phyloP scores from a whole-genome alignment of 768 basidiomycete genomes.

The Termitomyces sp. region DNA sequence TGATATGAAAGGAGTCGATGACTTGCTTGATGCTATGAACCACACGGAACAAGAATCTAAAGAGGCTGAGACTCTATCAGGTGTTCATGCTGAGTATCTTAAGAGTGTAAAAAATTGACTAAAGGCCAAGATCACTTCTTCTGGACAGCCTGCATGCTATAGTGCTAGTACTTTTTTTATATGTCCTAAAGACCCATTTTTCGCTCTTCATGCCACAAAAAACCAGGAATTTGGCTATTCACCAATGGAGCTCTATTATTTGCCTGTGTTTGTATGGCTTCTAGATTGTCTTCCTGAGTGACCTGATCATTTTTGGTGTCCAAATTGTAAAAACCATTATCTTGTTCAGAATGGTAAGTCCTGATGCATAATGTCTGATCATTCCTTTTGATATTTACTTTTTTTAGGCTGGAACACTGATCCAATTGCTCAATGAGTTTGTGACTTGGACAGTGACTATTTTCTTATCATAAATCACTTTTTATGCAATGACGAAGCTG shows the following conservation, averaged over 20 bases:
- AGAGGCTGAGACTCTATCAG: neutral
- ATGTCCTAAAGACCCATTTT: neutral
- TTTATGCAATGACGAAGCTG: neutral
- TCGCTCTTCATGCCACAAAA: neutral
- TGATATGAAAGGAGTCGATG: neutral
- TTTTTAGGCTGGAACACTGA: neutral
- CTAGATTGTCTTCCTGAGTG: neutral
- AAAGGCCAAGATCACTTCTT: neutral
- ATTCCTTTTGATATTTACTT: neutral
- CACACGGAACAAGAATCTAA: too few species aligned
- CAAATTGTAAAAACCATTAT: neutral
- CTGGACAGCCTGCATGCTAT: neutral
- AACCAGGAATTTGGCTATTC: neutral
- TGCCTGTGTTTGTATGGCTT: constrained; percentile 1
- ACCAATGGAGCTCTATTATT: constrained; percentile 1
- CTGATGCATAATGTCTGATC: neutral
- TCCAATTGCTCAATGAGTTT: neutral
- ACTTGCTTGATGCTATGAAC: too few species aligned
- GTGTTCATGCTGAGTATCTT: neutral
- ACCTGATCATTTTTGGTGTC: constrained; percentile 1
- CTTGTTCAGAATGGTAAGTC: constrained; percentile 1
- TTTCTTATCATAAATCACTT: neutral
- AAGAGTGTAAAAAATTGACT: neutral
- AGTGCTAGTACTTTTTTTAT: neutral
- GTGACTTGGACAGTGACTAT: neutral